These are phyloP conservation scores for Limonium bicolor DNA, from an alignment of 148 eudicot species.

Conservation along the genomic window DNA sequence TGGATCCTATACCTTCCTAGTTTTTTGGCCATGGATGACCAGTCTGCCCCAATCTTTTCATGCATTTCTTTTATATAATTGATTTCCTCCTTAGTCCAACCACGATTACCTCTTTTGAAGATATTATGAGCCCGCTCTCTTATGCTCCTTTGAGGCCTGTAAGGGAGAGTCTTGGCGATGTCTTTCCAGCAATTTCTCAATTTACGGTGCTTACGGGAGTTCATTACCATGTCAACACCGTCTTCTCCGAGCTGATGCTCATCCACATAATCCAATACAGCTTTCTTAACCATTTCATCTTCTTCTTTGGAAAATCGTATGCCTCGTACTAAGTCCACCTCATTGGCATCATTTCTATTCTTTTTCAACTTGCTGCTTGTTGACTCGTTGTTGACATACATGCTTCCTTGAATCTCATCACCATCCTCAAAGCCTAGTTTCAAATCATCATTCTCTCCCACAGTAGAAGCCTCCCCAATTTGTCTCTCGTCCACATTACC, in stretches of 20 bases:
- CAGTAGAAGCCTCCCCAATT: no score
- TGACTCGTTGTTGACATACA: no score
- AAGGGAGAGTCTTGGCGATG: conserved; percentile 16
- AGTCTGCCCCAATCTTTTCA: conserved; percentile 17
- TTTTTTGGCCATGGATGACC: conserved; percentile 16
- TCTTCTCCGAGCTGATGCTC: conserved; percentile 17
- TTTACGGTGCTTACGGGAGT: conserved; percentile 8
- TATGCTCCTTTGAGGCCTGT: conserved; percentile 10
- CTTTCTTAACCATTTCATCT: conserved; percentile 18
- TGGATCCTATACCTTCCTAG: conserved; percentile 21
- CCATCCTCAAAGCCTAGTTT: no score
- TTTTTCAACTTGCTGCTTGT: no score
- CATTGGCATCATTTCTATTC: background rate
- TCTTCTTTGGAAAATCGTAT: conserved; percentile 27
- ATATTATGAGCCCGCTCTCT: conserved; percentile 20
- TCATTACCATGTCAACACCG: conserved; percentile 23
- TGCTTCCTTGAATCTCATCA: no score
- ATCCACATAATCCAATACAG: conserved; percentile 21
- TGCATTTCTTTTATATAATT: conserved; percentile 9
- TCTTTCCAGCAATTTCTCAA: conserved; percentile 21
- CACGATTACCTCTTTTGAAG: conserved; percentile 19
- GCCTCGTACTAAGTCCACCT: conserved; percentile 18
- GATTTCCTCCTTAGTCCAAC: conserved; percentile 21
- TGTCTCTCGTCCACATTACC: no score
- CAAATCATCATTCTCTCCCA: no score